Percentiles rank a stretch among this genome's conserved stretches.
Evolutionary conservation across 176 grass and related monocot species (phyloP).

Genomic region (Oryza coarctata): DNA sequence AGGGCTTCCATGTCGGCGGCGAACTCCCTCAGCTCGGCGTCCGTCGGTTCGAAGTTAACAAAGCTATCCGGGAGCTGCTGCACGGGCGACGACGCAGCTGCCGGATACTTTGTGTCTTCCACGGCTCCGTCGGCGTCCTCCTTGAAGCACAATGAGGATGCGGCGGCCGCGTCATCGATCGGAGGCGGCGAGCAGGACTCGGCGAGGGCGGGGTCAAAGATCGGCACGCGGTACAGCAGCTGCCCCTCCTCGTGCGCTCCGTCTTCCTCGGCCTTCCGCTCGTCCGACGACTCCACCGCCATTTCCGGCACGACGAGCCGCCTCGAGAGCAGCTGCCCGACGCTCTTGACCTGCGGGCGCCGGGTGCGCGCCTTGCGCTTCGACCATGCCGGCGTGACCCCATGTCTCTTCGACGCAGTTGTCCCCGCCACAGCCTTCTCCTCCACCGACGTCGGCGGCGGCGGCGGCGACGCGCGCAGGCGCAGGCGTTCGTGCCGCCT

Average conservation of each 20-base stretch:
- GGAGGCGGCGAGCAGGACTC: slow-evolving; percentile 64
- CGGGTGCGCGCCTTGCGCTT: slow-evolving; percentile 76
- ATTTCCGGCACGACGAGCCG: slow-evolving; percentile 57
- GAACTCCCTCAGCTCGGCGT: slow-evolving; percentile 76
- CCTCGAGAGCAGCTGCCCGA: slow-evolving; percentile 39
- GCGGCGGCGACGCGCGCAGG: slow-evolving; percentile 36
- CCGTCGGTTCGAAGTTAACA: slow-evolving; percentile 55
- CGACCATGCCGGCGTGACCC: slow-evolving; percentile 57
- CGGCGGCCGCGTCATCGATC: slow-evolving; percentile 31
- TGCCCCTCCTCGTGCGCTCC: slow-evolving; percentile 47
- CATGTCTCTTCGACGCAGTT: neutral
- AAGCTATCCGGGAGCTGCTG: slow-evolving; percentile 41
- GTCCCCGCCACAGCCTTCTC: neutral
- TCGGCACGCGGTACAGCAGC: slow-evolving; percentile 66
- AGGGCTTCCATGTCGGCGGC: slow-evolving; percentile 92
- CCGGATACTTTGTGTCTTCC: neutral
- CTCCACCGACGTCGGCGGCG: neutral
- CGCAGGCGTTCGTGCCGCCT: slow-evolving; percentile 73
- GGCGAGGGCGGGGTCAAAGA: slow-evolving; percentile 55
- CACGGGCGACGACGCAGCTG: slow-evolving; percentile 24
- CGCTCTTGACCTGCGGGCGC: slow-evolving; percentile 45
- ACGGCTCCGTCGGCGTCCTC: slow-evolving; percentile 23
- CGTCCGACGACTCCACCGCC: slow-evolving; percentile 41
- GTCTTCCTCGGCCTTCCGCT: slow-evolving; percentile 47
- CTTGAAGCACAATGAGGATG: neutral